phyloP scores from a whole-genome alignment of 148 eudicot species.

The Cornus controversa region DNA sequence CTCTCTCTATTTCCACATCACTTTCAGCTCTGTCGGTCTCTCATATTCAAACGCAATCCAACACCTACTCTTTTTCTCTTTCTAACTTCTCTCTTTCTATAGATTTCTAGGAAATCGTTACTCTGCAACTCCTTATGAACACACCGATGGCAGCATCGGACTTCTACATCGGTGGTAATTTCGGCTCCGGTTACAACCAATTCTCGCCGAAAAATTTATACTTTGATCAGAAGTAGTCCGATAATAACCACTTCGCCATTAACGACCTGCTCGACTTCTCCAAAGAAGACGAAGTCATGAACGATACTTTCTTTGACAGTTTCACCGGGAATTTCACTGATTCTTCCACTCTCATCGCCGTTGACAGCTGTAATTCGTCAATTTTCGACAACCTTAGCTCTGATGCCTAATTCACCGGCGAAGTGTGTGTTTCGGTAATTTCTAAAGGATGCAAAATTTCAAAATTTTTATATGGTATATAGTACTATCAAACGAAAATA shows the following conservation, averaged over 20 bases:
- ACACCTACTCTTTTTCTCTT: background rate
- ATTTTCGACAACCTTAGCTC: slow-evolving; percentile 49
- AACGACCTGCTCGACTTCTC: slow-evolving; percentile 77
- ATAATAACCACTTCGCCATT: slow-evolving; percentile 24
- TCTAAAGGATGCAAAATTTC: background rate
- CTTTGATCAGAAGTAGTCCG: slow-evolving; percentile 11
- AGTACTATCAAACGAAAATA: too few species aligned
- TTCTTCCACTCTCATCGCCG: slow-evolving; percentile 52
- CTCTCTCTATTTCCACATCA: too few species aligned
- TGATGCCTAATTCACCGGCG: slow-evolving; percentile 68
- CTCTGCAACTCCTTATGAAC: slow-evolving; percentile 9
- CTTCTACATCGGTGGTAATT: slow-evolving; percentile 29
- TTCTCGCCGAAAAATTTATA: background rate
- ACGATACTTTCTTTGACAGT: slow-evolving; percentile 58
- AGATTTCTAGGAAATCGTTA: slow-evolving; percentile 1
- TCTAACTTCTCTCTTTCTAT: slow-evolving; percentile 16
- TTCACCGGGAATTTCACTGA: slow-evolving; percentile 49
- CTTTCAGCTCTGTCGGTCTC: slow-evolving; percentile 21
- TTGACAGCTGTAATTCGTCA: slow-evolving; percentile 79
- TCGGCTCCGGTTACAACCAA: background rate
- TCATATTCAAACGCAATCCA: slow-evolving; percentile 32
- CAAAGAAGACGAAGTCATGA: slow-evolving; percentile 60
- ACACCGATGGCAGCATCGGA: slow-evolving; percentile 50
- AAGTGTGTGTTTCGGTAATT: slow-evolving; percentile 88
- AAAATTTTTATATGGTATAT: too few species aligned